Evolutionary conservation across 1,284 basidiomycete genomes (phyloP).

Genomic region (Marasmius tenuissimus): DNA sequence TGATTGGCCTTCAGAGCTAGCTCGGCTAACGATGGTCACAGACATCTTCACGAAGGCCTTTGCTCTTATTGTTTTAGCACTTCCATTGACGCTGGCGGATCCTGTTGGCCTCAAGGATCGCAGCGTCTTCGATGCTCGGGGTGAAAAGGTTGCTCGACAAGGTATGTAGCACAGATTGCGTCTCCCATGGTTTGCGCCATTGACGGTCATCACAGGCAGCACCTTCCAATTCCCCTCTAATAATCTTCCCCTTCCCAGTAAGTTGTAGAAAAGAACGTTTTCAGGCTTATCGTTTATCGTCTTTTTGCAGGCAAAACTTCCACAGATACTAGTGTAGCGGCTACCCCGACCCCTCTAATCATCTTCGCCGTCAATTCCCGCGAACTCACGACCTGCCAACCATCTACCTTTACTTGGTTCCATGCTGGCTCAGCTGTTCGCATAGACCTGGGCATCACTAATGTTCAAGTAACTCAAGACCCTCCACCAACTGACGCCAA

Average conservation of each 20-base stretch:
- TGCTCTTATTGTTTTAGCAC: neutral
- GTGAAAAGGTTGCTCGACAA: neutral
- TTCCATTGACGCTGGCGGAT: conserved; percentile 1
- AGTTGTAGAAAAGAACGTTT: neutral
- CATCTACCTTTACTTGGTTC: conserved; percentile 37
- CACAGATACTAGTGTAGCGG: neutral
- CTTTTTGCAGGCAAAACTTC: neutral
- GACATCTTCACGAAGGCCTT: neutral
- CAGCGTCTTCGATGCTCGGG: neutral
- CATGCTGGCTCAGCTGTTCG: conserved; percentile 28
- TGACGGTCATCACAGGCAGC: neutral
- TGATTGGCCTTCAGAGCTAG: too few species aligned
- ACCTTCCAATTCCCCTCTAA: too few species aligned
- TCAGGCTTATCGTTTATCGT: neutral
- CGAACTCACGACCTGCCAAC: conserved; percentile 1
- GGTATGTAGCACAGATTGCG: neutral
- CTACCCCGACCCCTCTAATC: neutral
- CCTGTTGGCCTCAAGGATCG: neutral
- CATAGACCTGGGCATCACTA: conserved; percentile 33
- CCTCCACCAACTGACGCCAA: neutral
- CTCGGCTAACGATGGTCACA: neutral
- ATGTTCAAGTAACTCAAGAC: conserved; percentile 25
- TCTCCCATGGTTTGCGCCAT: neutral
- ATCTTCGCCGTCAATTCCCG: neutral
- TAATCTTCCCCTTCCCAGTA: neutral